Evolutionary conservation across 148 eudicot genomes (phyloP), one percentile per base, ranked within the genome.

Genomic region (Rhododendron kiyosumense): DNA sequence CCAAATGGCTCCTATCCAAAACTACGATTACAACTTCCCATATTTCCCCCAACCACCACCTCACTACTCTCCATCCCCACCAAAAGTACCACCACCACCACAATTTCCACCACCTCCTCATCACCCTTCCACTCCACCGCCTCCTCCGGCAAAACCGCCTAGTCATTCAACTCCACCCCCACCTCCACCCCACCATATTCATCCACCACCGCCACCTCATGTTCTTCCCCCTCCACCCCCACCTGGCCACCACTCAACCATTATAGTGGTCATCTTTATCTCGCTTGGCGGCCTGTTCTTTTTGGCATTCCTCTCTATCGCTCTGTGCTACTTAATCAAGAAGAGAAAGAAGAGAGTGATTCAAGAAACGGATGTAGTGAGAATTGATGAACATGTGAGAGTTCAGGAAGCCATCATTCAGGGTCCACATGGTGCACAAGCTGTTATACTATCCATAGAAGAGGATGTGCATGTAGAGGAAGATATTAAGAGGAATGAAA

Each of bases 231-330:
- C 34, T 48, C 94, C 95, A 18, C 90, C 93, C 2, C 89, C 92
- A 17, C 91, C 96, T 0, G 92, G 94, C 63, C 94, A 91, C 90
- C 94, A 92, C 78, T 36, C 91, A 43, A 88, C 93, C 1, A 88
- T 94, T 73, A 89, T 96, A 41, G 85, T 96, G 18, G 71, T 95
- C 0, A 88, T 95, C 48, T 91, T 94, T 36, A 91, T 93, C 32
- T 93, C 98, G 1, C 82, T 96, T 46, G 99, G 99, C n/a, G 93
- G 99, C 9, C 38, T 96, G 22, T 93, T 96, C 92, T 91, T 96
- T 67, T 90, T 96, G 4, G 97, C 94, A 76, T 92, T 93, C 85
- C 90, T 93, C 32, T 78, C 92, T 10, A 92, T 92, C 11, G 94
- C 95, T 43, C 83, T 94, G 11, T 96, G 91, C 65, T 96, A 93